Percentiles rank a stretch among this genome's conserved stretches.
These are phyloP conservation scores for Clonostachys chloroleuca DNA, from an alignment of 2,329 filamentous ascomycete genomes.

Conservation along the genomic window DNA sequence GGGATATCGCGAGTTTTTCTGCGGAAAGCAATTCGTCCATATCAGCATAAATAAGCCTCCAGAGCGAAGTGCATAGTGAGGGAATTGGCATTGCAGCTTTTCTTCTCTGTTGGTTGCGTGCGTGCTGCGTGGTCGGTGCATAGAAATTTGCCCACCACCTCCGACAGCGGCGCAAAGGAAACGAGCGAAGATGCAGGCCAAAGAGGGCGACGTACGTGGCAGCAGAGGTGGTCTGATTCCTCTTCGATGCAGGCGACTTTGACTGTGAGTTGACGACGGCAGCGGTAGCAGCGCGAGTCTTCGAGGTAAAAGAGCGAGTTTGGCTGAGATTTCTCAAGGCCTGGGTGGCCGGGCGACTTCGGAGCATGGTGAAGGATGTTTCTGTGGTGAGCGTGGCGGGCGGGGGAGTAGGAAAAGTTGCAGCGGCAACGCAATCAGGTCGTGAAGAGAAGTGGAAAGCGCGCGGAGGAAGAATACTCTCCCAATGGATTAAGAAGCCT, in stretches of 20 bases:
- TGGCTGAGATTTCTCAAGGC: conserved; percentile 39
- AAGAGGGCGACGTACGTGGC: conserved; percentile 43
- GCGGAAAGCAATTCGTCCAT: not conserved
- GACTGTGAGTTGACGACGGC: conserved; percentile 31
- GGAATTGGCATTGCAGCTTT: conserved; percentile 7
- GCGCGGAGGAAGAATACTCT: no score
- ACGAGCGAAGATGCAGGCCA: not conserved
- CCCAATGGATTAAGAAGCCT: no score
- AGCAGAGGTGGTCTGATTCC: conserved; percentile 44
- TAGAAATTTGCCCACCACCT: conserved; percentile 4
- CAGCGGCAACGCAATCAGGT: no score
- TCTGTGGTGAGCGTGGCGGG: conserved; percentile 9
- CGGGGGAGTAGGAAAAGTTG: not conserved
- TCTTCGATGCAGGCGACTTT: conserved; percentile 26
- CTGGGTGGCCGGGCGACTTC: conserved; percentile 38
- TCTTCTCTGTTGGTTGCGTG: conserved; percentile 1
- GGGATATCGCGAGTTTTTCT: conserved; percentile 51
- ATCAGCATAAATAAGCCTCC: no score
- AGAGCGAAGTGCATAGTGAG: not conserved
- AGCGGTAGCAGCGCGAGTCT: conserved; percentile 20
- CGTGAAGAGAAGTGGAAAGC: no score
- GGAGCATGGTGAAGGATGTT: conserved; percentile 32
- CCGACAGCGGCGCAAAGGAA: not conserved
- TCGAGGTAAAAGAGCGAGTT: conserved; percentile 32
- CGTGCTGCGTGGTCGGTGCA: not conserved